Conservation (phyloP, 2,329 filamentous ascomycete genomes). For the Dothideomycetes sp. region DNA sequence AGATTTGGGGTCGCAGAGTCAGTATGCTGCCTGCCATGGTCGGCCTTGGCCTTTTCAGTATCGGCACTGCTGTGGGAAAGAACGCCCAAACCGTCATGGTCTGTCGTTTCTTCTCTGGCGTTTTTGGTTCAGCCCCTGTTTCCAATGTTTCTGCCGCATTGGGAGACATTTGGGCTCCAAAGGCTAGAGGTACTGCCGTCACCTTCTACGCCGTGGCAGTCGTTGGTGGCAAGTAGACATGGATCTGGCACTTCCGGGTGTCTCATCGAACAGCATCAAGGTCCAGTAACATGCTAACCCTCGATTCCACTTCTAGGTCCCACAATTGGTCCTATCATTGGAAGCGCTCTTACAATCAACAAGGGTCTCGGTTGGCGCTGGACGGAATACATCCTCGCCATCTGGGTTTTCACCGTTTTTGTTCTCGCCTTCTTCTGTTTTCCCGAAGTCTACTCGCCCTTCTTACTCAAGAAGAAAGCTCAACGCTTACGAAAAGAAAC, state of each 20-base stretch:
- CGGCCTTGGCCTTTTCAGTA: slow-evolving; percentile 36
- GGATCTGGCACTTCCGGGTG: no score
- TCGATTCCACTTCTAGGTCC: no score
- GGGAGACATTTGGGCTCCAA: slow-evolving; percentile 35
- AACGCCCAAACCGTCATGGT: slow-evolving; percentile 31
- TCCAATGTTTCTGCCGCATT: slow-evolving; percentile 36
- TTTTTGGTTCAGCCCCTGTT: slow-evolving; percentile 37
- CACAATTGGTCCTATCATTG: slow-evolving; percentile 35
- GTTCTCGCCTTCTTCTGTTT: slow-evolving; percentile 24
- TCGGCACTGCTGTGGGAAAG: slow-evolving; percentile 35
- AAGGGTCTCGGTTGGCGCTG: slow-evolving; percentile 36
- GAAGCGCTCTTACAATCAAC: slow-evolving; percentile 29
- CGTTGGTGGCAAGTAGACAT: slow-evolving; percentile 18
- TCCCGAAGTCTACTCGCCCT: slow-evolving; percentile 33
- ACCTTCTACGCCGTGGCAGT: slow-evolving; percentile 34
- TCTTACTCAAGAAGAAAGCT: slow-evolving; percentile 33
- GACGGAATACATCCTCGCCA: slow-evolving; percentile 37
- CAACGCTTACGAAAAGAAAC: slow-evolving; percentile 29
- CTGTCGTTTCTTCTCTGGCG: slow-evolving; percentile 37
- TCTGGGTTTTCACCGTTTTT: slow-evolving; percentile 28
- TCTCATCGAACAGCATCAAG: no score
- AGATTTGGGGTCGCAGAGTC: slow-evolving; percentile 38
- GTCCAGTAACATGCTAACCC: no score
- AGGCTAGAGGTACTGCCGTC: slow-evolving; percentile 31
- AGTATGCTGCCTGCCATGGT: slow-evolving; percentile 37